These are phyloP conservation scores for Penicillium odoratum DNA, from an alignment of 495 filamentous ascomycete species.

Conservation along the genomic window DNA sequence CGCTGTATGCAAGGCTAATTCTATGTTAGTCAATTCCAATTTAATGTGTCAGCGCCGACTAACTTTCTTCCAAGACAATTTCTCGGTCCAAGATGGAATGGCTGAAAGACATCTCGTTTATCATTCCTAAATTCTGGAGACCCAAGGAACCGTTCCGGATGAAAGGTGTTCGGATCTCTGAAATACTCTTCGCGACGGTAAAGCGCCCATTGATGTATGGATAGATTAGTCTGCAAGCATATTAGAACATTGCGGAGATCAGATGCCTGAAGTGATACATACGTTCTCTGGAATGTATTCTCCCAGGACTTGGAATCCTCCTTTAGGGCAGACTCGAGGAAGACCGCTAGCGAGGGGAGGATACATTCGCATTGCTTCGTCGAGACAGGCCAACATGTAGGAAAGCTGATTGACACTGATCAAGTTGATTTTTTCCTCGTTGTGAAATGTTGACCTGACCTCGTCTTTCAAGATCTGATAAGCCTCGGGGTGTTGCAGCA, in stretches of 20 bases:
- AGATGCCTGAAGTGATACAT: slow-evolving; percentile 6
- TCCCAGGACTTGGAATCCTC: slow-evolving; percentile 49
- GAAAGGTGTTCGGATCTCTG: slow-evolving; percentile 42
- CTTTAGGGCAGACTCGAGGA: slow-evolving; percentile 44
- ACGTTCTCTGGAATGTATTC: slow-evolving; percentile 40
- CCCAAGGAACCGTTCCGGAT: slow-evolving; percentile 52
- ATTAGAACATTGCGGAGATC: neutral
- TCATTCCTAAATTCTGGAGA: slow-evolving; percentile 41
- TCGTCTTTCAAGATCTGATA: slow-evolving; percentile 48
- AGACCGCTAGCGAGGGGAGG: slow-evolving; percentile 53
- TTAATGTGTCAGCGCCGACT: slow-evolving; percentile 17
- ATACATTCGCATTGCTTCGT: slow-evolving; percentile 60
- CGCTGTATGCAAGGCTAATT: slow-evolving; percentile 41
- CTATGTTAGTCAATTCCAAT: neutral
- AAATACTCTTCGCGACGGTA: slow-evolving; percentile 48
- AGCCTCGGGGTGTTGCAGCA: slow-evolving; percentile 45
- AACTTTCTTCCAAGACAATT: slow-evolving; percentile 62
- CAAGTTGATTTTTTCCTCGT: slow-evolving; percentile 55
- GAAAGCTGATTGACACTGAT: slow-evolving; percentile 43
- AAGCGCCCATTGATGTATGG: slow-evolving; percentile 50
- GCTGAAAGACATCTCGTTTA: slow-evolving; percentile 45
- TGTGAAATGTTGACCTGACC: slow-evolving; percentile 36
- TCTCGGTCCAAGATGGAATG: slow-evolving; percentile 57
- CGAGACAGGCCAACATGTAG: slow-evolving; percentile 57
- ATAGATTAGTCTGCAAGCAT: slow-evolving; percentile 44